Percentiles rank a stretch among this genome's conserved stretches.
Evolutionary conservation across 768 basidiomycete genomes (phyloP).

Genomic region (Atractiella rhizophila): DNA sequence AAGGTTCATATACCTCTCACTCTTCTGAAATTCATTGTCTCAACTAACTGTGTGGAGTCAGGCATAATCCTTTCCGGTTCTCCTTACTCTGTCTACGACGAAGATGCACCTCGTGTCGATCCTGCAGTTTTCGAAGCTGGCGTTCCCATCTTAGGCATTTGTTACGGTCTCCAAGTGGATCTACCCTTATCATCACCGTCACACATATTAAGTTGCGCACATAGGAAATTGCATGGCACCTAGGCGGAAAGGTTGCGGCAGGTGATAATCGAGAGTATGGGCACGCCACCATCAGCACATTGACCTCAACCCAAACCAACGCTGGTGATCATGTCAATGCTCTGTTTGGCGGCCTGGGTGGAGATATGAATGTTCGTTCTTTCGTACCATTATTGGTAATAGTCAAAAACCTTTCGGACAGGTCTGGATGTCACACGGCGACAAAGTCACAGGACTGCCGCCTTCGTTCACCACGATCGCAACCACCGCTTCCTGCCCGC

Average conservation of each 20-base stretch:
- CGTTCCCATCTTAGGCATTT: slow-evolving; percentile 83
- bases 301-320: background rate
- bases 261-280: slow-evolving; percentile 91
- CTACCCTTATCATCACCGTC: background rate
- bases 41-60: slow-evolving; percentile 15
- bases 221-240: slow-evolving; percentile 77
- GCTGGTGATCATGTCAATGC: slow-evolving; percentile 28
- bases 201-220: background rate
- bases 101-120: slow-evolving; percentile 78
- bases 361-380: slow-evolving; percentile 49
- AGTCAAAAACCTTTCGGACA: slow-evolving; percentile 22
- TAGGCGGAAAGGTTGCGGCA: slow-evolving; percentile 57
- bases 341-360: slow-evolving; percentile 64
- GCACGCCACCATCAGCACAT: slow-evolving; percentile 45
- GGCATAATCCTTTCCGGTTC: slow-evolving; percentile 94
- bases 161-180: slow-evolving; percentile 76
- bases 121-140: slow-evolving; percentile 56
- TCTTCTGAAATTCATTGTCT: background rate
- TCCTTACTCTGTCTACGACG: slow-evolving; percentile 90
- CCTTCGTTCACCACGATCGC: slow-evolving; percentile 68
- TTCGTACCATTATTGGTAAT: background rate
- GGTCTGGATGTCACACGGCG: slow-evolving; percentile 99
- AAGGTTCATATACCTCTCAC: slow-evolving; percentile 31
- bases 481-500: slow-evolving; percentile 62
- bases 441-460: slow-evolving; percentile 62